These are phyloP conservation scores for Fusarium sp. DNA, from an alignment of 2,329 filamentous ascomycete species.

Conservation along the genomic window DNA sequence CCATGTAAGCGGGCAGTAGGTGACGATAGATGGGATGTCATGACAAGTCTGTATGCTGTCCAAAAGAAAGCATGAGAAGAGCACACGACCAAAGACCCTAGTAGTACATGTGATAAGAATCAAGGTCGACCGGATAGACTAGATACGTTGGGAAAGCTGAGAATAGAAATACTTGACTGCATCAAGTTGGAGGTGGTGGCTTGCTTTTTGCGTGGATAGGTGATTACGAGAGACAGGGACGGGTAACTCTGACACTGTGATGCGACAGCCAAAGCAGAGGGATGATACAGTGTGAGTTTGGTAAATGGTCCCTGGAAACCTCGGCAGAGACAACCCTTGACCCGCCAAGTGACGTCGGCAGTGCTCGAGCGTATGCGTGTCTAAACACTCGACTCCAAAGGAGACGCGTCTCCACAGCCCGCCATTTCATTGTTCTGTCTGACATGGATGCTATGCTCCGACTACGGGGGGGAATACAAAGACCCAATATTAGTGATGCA, in stretches of 20 bases:
- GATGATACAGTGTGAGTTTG: background rate
- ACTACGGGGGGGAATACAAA: background rate
- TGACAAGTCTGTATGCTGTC: background rate
- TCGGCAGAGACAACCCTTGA: slow-evolving; percentile 29
- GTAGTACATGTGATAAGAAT: slow-evolving; percentile 19
- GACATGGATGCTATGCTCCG: slow-evolving; percentile 4
- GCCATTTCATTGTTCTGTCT: background rate
- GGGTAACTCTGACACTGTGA: slow-evolving; percentile 1
- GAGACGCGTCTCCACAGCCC: slow-evolving; percentile 36
- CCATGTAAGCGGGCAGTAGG: slow-evolving; percentile 23
- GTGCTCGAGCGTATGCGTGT: slow-evolving; percentile 21
- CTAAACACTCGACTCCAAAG: slow-evolving; percentile 3
- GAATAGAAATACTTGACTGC: slow-evolving; percentile 26
- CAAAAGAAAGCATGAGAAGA: background rate
- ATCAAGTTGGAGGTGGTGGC: slow-evolving; percentile 7
- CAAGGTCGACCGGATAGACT: slow-evolving; percentile 10
- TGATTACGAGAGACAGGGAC: slow-evolving; percentile 18
- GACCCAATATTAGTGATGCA: background rate
- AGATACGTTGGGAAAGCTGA: background rate
- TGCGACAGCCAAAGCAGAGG: background rate
- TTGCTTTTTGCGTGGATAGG: slow-evolving; percentile 7
- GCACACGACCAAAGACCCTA: slow-evolving; percentile 20
- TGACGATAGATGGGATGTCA: slow-evolving; percentile 3
- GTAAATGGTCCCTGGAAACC: slow-evolving; percentile 1
- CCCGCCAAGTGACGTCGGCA: slow-evolving; percentile 42